These are phyloP conservation scores for Sclerotinia subarctica DNA, from an alignment of 2,329 filamentous ascomycete species.

Conservation along the genomic window DNA sequence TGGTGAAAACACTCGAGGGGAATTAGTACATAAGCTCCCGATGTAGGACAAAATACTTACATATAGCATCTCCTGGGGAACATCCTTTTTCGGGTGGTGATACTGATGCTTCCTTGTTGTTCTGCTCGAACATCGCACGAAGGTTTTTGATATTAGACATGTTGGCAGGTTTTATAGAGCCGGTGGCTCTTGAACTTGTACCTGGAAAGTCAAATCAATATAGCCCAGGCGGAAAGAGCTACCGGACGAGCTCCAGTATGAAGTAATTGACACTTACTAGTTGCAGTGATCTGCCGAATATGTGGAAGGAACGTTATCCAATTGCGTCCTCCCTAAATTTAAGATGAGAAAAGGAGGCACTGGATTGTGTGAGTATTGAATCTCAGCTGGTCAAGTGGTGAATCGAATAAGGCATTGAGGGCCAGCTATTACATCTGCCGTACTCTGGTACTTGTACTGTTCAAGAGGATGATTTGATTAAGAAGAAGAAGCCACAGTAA, in stretches of 20 bases:
- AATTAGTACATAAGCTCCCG: conserved; percentile 22
- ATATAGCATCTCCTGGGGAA: conserved; percentile 54
- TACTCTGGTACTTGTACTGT: not conserved
- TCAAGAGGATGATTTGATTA: not conserved
- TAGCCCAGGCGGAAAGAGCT: conserved; percentile 12
- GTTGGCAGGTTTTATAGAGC: conserved; percentile 22
- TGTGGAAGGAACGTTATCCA: conserved; percentile 16
- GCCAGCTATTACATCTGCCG: conserved; percentile 17
- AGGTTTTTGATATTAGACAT: conserved; percentile 55
- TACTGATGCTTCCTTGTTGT: conserved; percentile 63
- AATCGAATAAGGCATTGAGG: conserved; percentile 19
- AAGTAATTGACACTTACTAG: conserved; percentile 18
- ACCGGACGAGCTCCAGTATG: conserved; percentile 2
- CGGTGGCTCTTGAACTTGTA: conserved; percentile 16
- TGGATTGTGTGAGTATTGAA: conserved; percentile 12
- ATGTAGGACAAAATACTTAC: conserved; percentile 40
- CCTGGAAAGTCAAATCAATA: conserved; percentile 15
- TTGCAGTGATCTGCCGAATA: conserved; percentile 12
- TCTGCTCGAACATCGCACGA: conserved; percentile 77
- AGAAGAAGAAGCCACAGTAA: conserved; percentile 19
- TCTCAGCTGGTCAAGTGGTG: conserved; percentile 18
- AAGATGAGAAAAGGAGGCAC: not conserved
- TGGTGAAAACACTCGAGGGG: conserved; percentile 26
- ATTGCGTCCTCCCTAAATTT: conserved; percentile 10
- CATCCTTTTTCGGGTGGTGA: conserved; percentile 58